Percentiles rank a stretch among this genome's conserved stretches.
Evolutionary conservation across 495 filamentous ascomycete genomes (phyloP).

Genomic region (Aspergillus heteromorphus): DNA sequence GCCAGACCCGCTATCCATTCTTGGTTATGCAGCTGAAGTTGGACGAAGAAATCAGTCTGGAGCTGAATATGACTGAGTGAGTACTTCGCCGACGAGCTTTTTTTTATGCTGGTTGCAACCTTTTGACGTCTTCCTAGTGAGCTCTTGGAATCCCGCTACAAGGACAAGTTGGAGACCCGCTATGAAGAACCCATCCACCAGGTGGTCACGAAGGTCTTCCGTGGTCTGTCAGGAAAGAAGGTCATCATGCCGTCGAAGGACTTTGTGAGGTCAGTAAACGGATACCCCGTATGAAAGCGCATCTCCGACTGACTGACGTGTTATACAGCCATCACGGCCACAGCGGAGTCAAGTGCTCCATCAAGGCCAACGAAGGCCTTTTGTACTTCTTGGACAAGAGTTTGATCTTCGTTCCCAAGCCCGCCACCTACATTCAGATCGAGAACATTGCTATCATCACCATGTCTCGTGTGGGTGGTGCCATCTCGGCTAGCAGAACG

Average conservation of each 20-base stretch:
- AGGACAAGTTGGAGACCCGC: constrained; percentile 75
- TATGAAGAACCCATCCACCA: constrained; percentile 90
- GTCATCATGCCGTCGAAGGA: constrained; percentile 89
- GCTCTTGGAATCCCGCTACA: constrained; percentile 74
- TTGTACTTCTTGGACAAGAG: constrained; percentile 97
- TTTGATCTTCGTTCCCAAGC: constrained; percentile 98
- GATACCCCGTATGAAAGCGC: neutral
- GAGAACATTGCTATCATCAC: constrained; percentile 85
- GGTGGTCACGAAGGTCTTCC: constrained; percentile 91
- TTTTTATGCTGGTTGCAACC: neutral
- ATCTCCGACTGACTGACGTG: neutral
- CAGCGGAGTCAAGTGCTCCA: constrained; percentile 96
- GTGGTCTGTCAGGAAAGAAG: constrained; percentile 88
- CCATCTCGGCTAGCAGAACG: constrained; percentile 87
- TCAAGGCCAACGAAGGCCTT: constrained; percentile 97
- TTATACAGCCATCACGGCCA: constrained; percentile 74
- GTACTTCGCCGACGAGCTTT: constrained; percentile 24
- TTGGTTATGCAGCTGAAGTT: constrained; percentile 98
- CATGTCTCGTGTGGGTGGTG: constrained; percentile 92
- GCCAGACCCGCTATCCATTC: constrained; percentile 97
- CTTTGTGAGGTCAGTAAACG: constrained; percentile 58
- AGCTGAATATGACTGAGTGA: constrained; percentile 94
- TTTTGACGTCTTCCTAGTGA: constrained; percentile 36
- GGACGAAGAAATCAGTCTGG: constrained; percentile 94
- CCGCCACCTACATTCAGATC: constrained; percentile 90